phyloP scores from a whole-genome alignment of 202 grass and related monocot genomes.

The Eragrostis tef region DNA sequence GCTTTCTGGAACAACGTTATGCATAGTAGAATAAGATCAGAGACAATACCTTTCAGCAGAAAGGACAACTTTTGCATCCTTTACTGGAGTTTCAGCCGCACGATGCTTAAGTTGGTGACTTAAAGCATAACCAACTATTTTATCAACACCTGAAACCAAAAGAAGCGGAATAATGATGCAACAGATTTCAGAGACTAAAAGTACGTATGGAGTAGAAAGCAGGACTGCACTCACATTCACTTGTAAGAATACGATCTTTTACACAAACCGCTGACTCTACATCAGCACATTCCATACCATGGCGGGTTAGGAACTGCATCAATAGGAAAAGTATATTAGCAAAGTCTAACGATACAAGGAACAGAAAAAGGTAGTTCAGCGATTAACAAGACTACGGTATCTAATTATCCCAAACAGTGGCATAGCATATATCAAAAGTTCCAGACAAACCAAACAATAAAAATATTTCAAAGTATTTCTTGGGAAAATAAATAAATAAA shows the following conservation, averaged over 20 bases:
- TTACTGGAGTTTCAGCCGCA: conserved; percentile 46
- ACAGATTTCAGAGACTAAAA: neutral
- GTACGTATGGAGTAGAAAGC: conserved; percentile 28
- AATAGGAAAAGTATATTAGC: conserved; percentile 16
- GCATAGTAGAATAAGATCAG: conserved; percentile 27
- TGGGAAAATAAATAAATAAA: neutral
- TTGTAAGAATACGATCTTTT: conserved; percentile 92
- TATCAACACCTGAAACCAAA: conserved; percentile 84
- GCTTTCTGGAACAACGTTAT: conserved; percentile 37
- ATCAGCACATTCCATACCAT: conserved; percentile 76
- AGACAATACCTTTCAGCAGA: conserved; percentile 73
- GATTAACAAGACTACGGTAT: neutral
- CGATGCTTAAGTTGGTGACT: conserved; percentile 74
- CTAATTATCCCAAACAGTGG: neutral
- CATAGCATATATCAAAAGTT: conserved; percentile 1
- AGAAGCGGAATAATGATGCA: conserved; percentile 6
- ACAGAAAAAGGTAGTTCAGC: conserved; percentile 31
- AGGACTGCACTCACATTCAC: conserved; percentile 77
- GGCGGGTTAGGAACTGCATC: conserved; percentile 76
- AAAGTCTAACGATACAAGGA: conserved; percentile 13
- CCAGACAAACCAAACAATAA: neutral
- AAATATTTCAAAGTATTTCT: neutral
- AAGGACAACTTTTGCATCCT: conserved; percentile 62
- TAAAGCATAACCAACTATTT: conserved; percentile 92
- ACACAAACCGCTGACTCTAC: conserved; percentile 72